Evolutionary conservation across 2,329 filamentous ascomycete genomes (phyloP), one percentile per base, ranked within the genome.

Genomic region (Aureobasidium leucospermi): DNA sequence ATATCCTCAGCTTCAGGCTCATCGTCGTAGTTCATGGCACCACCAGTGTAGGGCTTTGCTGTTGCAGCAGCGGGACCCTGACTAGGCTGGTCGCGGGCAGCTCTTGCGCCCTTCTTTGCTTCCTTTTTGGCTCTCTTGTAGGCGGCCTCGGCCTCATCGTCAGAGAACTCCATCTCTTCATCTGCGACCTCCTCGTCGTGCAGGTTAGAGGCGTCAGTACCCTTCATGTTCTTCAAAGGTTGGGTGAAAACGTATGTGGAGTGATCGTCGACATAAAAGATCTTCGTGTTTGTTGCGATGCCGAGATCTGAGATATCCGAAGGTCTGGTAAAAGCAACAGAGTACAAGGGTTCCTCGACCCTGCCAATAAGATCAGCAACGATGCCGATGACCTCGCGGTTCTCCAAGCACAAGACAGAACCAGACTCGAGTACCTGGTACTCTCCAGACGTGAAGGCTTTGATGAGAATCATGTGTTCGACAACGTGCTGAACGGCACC

Each of bases 131-230:
- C 62, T 43, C 68, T 61, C 64, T 73, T 73, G 65, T 66, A 71
- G 51, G 70, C 69, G 11, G 88, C 87, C 73, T 99, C 94, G 66
- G 89, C 88, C 74, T 99, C 94, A 67, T 99, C 94, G 66, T 99
- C 94, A 0, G 93, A 96, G 71, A 97, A 97, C 70, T 97, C 94
- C 66, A 90, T 83, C 70, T 97, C 93, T 39, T 96, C 89, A 34
- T 88, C 87, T 15, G 77, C 85, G 7, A 91, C 82, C 75, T 97
- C 93, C 72, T 99, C 94, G 66, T 97, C 94, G 72, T 96, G 88
- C 58, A 96, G 81, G 70, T 97, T 97, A 55, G 90, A 96, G 8
- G 94, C 93, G 73, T 99, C 94, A 9, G 90, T 94, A 61, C 91
- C 90, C 75, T 96, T 97, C 67, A 88, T 71, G 56, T 80, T 81